These are phyloP conservation scores for Spathaspora hagerdaliae DNA, from an alignment of 805 yeast genomes.

Conservation along the genomic window DNA sequence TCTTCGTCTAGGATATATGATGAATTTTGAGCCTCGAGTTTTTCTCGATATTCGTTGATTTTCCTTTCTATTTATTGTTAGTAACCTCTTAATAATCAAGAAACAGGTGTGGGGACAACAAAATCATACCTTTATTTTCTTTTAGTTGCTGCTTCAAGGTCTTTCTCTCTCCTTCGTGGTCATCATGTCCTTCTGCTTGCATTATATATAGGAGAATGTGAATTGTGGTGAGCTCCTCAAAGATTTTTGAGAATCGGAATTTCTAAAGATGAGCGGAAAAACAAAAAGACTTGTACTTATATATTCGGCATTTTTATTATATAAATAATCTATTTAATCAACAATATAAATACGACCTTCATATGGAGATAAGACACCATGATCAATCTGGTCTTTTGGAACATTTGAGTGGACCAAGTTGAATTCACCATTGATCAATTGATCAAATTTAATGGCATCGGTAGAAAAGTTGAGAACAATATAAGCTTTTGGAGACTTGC, in stretches of 20 bases:
- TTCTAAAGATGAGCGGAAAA: no score
- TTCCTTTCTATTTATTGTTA: slow-evolving; percentile 3
- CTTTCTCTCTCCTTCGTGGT: slow-evolving; percentile 25
- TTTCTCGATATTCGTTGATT: slow-evolving; percentile 14
- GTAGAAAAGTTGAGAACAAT: slow-evolving; percentile 43
- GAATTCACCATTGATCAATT: slow-evolving; percentile 22
- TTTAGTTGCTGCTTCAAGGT: slow-evolving; percentile 39
- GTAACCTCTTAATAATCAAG: not conserved
- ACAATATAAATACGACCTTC: slow-evolving; percentile 41
- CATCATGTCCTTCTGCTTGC: slow-evolving; percentile 1
- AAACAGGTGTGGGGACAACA: not conserved
- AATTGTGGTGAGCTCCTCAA: no score
- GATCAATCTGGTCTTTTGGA: slow-evolving; percentile 13
- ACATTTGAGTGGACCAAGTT: slow-evolving; percentile 29
- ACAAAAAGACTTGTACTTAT: no score
- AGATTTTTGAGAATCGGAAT: no score
- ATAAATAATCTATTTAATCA: not conserved
- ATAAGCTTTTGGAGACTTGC: slow-evolving; percentile 24
- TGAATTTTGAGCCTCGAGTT: slow-evolving; percentile 30
- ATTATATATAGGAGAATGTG: not conserved
- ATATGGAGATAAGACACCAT: slow-evolving; percentile 33
- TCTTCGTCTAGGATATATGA: slow-evolving; percentile 37
- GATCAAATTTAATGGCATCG: slow-evolving; percentile 25
- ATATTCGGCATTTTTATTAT: not conserved
- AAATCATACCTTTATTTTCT: slow-evolving; percentile 34